phyloP scores from a whole-genome alignment of 805 yeast species.

The Kurtzmaniella fragi region DNA sequence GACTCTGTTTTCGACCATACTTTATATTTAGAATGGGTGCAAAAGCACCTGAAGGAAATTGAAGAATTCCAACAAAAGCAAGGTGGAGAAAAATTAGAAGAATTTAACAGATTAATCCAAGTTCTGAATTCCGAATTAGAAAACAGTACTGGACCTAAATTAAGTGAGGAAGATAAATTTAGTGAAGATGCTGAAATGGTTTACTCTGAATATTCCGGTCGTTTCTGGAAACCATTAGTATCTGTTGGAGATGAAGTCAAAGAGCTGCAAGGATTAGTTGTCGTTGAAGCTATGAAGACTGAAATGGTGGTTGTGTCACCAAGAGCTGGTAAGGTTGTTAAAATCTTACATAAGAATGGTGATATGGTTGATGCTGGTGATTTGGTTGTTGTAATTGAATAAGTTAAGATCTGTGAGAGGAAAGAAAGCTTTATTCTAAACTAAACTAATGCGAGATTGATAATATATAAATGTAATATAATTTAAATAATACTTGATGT shows the following conservation, averaged over 20 bases:
- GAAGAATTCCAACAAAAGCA: slow-evolving; percentile 61
- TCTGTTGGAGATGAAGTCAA: slow-evolving; percentile 70
- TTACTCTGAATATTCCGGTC: slow-evolving; percentile 93
- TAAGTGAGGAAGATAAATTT: slow-evolving; percentile 47
- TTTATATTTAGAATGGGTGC: slow-evolving; percentile 73
- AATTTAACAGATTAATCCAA: slow-evolving; percentile 79
- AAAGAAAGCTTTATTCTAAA: background rate
- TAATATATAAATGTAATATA: background rate
- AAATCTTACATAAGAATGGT: slow-evolving; percentile 76
- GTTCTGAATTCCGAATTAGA: slow-evolving; percentile 71
- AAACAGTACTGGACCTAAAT: slow-evolving; percentile 43
- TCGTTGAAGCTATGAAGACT: slow-evolving; percentile 97
- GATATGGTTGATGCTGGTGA: slow-evolving; percentile 98
- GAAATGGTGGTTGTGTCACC: slow-evolving; percentile 88
- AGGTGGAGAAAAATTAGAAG: slow-evolving; percentile 77
- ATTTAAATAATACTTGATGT: background rate
- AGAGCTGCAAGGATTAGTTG: slow-evolving; percentile 74
- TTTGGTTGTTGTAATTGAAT: slow-evolving; percentile 75
- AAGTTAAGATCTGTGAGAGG: slow-evolving; percentile 3
- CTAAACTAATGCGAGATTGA: no score
- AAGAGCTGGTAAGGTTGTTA: slow-evolving; percentile 62
- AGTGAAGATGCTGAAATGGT: slow-evolving; percentile 79
- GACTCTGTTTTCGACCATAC: slow-evolving; percentile 81
- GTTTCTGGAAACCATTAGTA: slow-evolving; percentile 92
- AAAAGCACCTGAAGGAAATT: slow-evolving; percentile 67